Percentiles rank a stretch among this genome's conserved stretches.
phyloP scores from a whole-genome alignment of 2,329 filamentous ascomycete species.

The Bertia moriformis region DNA sequence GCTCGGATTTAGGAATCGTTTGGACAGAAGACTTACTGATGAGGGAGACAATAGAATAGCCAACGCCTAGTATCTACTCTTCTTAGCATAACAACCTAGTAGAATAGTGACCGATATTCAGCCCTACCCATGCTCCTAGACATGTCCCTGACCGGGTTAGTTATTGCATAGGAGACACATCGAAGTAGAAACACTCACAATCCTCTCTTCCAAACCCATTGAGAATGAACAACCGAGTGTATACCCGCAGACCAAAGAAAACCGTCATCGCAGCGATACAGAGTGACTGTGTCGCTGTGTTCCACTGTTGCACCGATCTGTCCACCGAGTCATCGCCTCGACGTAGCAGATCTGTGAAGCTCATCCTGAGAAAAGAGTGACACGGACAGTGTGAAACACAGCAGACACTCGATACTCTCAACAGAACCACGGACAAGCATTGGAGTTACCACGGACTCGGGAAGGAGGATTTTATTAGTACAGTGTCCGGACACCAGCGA shows the following conservation, averaged over 20 bases:
- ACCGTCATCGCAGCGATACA: background rate
- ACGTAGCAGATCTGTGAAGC: background rate
- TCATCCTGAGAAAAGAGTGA: too few species aligned
- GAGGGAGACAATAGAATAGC: background rate
- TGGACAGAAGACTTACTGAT: background rate
- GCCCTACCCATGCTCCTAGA: background rate
- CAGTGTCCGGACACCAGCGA: too few species aligned
- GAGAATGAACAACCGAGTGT: slow-evolving; percentile 1
- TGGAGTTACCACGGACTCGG: too few species aligned
- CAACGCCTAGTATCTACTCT: background rate
- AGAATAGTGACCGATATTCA: too few species aligned
- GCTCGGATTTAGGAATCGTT: too few species aligned
- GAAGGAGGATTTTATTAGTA: too few species aligned
- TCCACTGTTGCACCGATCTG: background rate
- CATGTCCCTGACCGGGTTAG: background rate
- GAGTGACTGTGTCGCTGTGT: background rate
- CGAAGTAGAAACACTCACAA: background rate
- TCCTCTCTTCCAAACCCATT: background rate
- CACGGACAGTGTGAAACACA: too few species aligned
- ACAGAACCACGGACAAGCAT: too few species aligned
- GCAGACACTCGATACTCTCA: too few species aligned
- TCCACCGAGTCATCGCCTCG: background rate
- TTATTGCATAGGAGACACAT: background rate
- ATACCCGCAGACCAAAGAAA: background rate
- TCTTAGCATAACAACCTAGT: too few species aligned